Conservation (phyloP, 352 stramenopile species). For the Globisporangium barbulae region DNA sequence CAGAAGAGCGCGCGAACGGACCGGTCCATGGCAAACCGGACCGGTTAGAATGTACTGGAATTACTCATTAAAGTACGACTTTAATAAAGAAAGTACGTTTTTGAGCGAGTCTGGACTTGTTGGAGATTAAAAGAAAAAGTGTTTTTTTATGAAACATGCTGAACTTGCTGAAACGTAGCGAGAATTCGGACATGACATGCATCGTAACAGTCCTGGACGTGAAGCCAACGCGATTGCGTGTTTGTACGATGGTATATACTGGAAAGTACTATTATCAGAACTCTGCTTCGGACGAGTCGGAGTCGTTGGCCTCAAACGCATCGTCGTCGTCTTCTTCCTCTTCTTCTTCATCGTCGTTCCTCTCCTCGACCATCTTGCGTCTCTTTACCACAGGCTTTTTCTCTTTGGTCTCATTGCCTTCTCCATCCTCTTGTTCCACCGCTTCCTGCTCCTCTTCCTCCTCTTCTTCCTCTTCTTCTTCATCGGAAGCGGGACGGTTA, state of each 20-base stretch:
- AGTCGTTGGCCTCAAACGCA: constrained; percentile 21
- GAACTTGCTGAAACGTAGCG: too few species aligned
- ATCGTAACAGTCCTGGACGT: too few species aligned
- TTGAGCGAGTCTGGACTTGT: too few species aligned
- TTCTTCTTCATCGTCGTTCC: constrained; percentile 15
- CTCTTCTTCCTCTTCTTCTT: constrained; percentile 40
- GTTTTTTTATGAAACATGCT: too few species aligned
- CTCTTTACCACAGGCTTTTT: not conserved
- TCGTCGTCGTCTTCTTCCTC: constrained; percentile 12
- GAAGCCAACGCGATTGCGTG: not conserved
- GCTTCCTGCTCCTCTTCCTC: constrained; percentile 19
- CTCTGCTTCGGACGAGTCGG: constrained; percentile 36
- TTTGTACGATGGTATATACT: not conserved
- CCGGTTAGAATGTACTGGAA: too few species aligned
- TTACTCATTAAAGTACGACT: too few species aligned
- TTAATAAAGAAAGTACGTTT: too few species aligned
- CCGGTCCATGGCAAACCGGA: not conserved
- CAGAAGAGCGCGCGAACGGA: not conserved
- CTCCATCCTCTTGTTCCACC: constrained; percentile 6
- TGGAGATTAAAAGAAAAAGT: too few species aligned
- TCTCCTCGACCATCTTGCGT: constrained; percentile 12
- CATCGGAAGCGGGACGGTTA: constrained; percentile 20
- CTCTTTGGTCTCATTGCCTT: not conserved
- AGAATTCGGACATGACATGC: too few species aligned
- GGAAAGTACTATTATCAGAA: constrained; percentile 18